Base-by-base conservation (phyloP, 2,329 filamentous ascomycete species). In the Colletotrichum sp. region DNA sequence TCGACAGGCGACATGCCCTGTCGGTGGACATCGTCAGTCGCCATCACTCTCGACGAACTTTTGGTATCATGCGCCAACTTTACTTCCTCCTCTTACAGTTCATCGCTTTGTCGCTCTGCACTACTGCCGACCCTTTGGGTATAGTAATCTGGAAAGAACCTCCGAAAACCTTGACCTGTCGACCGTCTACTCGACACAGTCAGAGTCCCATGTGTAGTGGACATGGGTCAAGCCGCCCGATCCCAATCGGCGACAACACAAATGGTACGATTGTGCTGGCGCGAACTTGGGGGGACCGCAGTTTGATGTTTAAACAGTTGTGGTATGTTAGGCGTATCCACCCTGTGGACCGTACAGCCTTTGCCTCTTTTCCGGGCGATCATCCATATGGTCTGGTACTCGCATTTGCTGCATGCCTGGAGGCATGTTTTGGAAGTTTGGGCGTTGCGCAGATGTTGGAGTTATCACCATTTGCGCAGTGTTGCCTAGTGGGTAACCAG, bases 331-430 rank as follows among this genome's bases (percentile, higher is more conserved):
- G 74, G 83, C 83, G 80, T 87, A 88, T 76, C 82, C 85, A 21
- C 84, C 82, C 62, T 86, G 85, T 1, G 86, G 83, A 4, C 83
- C 85, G 72, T 88, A 90, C 67, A 90, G 73, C 60, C 90, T 85
- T 79, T 90, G 90, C 66, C 90, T 85, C 81, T 91, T 91, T 79
- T 90, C 90, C 0, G 87, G 86, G 63, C 86, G 83, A 26, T 87
- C 86, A 16, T 88, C 86, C 78, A 84, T 79, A 44, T 79, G 78
- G 12, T 85, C 84, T 5, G 81, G 77, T 76, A 86, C 81, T 15
- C 82, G 80, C 59, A 85, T 80, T 8, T 80, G 79, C 26, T 81
- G 79, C 34, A 79, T 79, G 26, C 78, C 80, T 76, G 86, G 85
- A 3, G 85, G 85, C 78, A 88, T 88, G 57, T 86, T 85, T 57